Base-by-base conservation (phyloP, 2,329 filamentous ascomycete species). In the Fusarium beomiforme region DNA sequence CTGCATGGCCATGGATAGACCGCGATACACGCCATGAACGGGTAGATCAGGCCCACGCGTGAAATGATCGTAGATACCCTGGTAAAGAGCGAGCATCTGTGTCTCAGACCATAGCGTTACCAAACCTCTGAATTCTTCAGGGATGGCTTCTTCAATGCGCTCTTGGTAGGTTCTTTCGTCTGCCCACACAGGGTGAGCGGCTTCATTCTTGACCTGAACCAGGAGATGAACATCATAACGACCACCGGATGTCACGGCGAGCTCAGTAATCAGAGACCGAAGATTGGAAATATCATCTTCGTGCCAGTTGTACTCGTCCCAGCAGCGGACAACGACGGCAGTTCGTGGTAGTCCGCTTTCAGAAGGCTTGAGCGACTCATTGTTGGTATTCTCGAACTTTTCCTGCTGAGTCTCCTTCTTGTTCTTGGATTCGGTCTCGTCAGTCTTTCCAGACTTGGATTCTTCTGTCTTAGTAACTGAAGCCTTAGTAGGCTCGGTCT, bases 51-150 rank as follows among this genome's bases (percentile, higher is more conserved):
- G 87, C 1, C 89, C 89, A 19, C 87, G 85, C 44, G 84, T 83
- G 80, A 90, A 94, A 47, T 92, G 89, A 69, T 97, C 93, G 77
- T 93, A 91, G 29, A 97, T 90, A 51, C 92, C 93, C 56, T 96
- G 92, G 81, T 98, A 99, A 75, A 97, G 87, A 63, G 94, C 89
- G 57, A 92, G 86, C 94, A 98, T 98, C 81, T 98, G 94, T 26
- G 92, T 91, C 80, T 97, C 94, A 1, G 93, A 96, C 96, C 96
- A 99, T 10, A 98, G 86, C 0, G 93, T 97, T 23, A 93, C 93
- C 78, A 99, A 90, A 49, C 93, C 93, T 72, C 89, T 91, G 82
- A 99, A 98, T 78, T 99, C 96, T 71, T 90, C 86, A 0, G 96
- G 93, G 16, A 95, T 87, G 29, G 88, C 88, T 53, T 92, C 89